These are phyloP conservation scores for Globisporangium cederbergense DNA, from an alignment of 352 stramenopile species.

Conservation along the genomic window DNA sequence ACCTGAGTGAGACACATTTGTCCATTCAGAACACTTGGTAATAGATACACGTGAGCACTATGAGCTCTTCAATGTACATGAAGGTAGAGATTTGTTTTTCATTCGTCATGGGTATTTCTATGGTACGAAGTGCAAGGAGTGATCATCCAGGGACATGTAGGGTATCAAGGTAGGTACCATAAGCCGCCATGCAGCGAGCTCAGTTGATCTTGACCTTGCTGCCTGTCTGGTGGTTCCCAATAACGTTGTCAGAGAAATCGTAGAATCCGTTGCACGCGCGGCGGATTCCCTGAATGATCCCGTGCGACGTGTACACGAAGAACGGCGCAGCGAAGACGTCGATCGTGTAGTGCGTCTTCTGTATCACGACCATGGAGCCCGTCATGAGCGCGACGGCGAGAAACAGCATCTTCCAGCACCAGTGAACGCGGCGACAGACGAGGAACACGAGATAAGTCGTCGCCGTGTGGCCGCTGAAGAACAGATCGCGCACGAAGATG, in stretches of 20 bases:
- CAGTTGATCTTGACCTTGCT: constrained; percentile 9
- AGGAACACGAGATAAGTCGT: constrained; percentile 33
- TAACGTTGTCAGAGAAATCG: background rate
- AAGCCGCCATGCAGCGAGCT: background rate
- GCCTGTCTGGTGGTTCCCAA: background rate
- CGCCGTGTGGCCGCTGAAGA: constrained; percentile 39
- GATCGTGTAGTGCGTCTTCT: constrained; percentile 38
- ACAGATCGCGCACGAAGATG: constrained; percentile 30
- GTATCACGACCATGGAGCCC: constrained; percentile 23
- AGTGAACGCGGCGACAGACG: constrained; percentile 22
- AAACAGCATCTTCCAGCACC: constrained; percentile 25
- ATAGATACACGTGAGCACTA: background rate
- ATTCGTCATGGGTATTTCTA: background rate
- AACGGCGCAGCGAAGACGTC: constrained; percentile 36
- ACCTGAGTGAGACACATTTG: background rate
- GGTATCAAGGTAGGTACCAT: no score
- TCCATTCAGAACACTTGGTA: background rate
- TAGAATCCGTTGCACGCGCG: constrained; percentile 6
- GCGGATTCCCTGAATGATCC: constrained; percentile 20
- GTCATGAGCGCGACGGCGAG: constrained; percentile 21
- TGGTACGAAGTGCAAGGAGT: background rate
- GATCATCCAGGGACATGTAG: no score
- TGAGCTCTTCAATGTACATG: background rate
- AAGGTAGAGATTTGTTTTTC: background rate
- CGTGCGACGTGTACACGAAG: constrained; percentile 31